Percentiles rank a stretch among this genome's conserved stretches.
These are phyloP conservation scores for Gyrodon lividus DNA, from an alignment of 768 basidiomycete species.

Conservation along the genomic window DNA sequence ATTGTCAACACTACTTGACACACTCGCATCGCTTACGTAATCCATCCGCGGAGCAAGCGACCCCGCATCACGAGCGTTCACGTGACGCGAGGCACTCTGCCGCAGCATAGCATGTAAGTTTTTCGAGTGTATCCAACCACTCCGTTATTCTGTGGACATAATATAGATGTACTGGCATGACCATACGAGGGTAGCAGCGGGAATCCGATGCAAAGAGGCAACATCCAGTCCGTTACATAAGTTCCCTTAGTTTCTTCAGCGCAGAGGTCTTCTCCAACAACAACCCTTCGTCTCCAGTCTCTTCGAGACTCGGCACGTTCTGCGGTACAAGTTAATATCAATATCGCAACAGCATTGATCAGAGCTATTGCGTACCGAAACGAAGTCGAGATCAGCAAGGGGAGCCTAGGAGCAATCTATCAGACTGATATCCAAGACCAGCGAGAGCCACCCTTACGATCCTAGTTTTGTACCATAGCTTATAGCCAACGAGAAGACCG, in stretches of 20 bases:
- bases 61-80: too few species aligned
- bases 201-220: neutral
- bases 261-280: conserved; percentile 10
- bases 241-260: neutral
- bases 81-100: too few species aligned
- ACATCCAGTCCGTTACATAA: conserved; percentile 3
- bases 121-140: too few species aligned
- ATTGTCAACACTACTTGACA: too few species aligned
- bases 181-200: too few species aligned
- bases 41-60: too few species aligned
- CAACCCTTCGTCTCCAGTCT: conserved; percentile 49
- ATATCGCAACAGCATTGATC: neutral
- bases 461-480: conserved; percentile 30
- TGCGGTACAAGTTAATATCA: conserved; percentile 23
- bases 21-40: too few species aligned
- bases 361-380: conserved; percentile 44
- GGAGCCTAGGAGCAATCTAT: conserved; percentile 5
- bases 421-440: neutral
- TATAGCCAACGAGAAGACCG: conserved; percentile 43
- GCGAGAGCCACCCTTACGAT: conserved; percentile 11
- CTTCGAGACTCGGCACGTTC: conserved; percentile 68
- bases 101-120: too few species aligned
- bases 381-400: conserved; percentile 63
- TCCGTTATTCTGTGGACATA: too few species aligned
- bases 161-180: too few species aligned